Conservation (phyloP, 306 rosid species). For the Rosa chinensis region DNA sequence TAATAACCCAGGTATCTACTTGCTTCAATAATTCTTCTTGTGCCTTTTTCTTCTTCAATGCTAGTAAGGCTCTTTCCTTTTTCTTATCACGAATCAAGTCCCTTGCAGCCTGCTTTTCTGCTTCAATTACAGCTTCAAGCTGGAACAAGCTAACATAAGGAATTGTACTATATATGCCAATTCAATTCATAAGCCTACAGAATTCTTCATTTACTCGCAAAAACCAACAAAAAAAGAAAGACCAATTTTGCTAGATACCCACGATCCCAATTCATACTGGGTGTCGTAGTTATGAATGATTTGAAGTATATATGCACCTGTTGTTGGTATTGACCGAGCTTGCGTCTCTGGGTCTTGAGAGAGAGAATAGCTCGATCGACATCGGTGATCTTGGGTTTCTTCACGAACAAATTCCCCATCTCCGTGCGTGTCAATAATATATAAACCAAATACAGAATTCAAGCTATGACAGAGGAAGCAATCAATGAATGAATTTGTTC, state of each 20-base stretch:
- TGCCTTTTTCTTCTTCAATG: constrained; percentile 80
- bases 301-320: constrained; percentile 42
- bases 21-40: constrained; percentile 96
- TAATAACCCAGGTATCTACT: constrained; percentile 91
- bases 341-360: constrained; percentile 95
- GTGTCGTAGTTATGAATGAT: too few species aligned
- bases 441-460: too few species aligned
- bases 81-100: constrained; percentile 87
- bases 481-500: too few species aligned
- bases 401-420: constrained; percentile 92
- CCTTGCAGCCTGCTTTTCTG: constrained; percentile 91
- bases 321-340: constrained; percentile 89
- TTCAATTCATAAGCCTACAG: too few species aligned
- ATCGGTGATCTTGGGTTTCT: constrained; percentile 93
- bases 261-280: too few species aligned
- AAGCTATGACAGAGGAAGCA: too few species aligned
- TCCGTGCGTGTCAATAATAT: too few species aligned
- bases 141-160: constrained; percentile 4
- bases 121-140: constrained; percentile 96
- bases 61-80: constrained; percentile 89
- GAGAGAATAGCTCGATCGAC: constrained; percentile 95
- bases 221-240: constrained; percentile 4
- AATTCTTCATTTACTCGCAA: constrained; percentile 1
- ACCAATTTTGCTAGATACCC: not conserved
- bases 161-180: too few species aligned